A percentile compares a stretch with the other conserved stretches of the same genome.
Conservation (phyloP, 2,329 filamentous ascomycete species). For the Graphiopsis chlorocephala region DNA sequence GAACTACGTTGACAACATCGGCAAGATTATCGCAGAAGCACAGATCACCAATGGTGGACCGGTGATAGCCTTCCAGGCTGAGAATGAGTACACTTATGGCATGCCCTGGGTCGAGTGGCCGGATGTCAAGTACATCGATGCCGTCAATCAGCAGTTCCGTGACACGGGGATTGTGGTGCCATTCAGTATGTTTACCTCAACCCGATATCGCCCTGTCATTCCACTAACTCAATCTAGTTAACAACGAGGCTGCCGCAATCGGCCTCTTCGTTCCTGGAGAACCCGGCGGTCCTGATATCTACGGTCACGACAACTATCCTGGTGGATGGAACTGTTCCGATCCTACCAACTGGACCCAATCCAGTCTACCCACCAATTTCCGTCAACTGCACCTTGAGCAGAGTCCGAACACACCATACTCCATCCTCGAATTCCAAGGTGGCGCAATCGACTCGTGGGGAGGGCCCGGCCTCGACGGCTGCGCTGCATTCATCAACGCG, state of each 20-base stretch:
- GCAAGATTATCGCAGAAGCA: conserved; percentile 65
- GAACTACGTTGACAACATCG: conserved; percentile 62
- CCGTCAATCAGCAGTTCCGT: conserved; percentile 66
- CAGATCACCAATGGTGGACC: conserved; percentile 83
- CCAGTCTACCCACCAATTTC: conserved; percentile 56
- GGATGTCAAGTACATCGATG: conserved; percentile 59
- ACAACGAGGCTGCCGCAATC: conserved; percentile 62
- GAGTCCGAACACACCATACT: conserved; percentile 65
- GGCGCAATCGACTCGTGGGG: conserved; percentile 70
- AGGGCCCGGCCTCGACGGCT: conserved; percentile 65
- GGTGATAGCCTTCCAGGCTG: conserved; percentile 73
- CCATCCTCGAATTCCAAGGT: conserved; percentile 55
- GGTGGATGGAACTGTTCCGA: conserved; percentile 54
- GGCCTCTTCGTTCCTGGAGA: conserved; percentile 65
- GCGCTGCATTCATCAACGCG: conserved; percentile 62
- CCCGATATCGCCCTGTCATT: conserved; percentile 42
- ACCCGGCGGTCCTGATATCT: conserved; percentile 56
- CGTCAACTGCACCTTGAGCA: conserved; percentile 54
- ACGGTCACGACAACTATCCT: conserved; percentile 64
- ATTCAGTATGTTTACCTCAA: conserved; percentile 31
- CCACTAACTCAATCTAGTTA: conserved; percentile 48
- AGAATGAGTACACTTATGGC: conserved; percentile 69
- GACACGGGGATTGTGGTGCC: conserved; percentile 71
- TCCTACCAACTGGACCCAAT: conserved; percentile 59
- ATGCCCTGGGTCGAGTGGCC: conserved; percentile 11